Conservation (phyloP, 371 early-diverging fungal species). For the Apophysomyces elegans region DNA sequence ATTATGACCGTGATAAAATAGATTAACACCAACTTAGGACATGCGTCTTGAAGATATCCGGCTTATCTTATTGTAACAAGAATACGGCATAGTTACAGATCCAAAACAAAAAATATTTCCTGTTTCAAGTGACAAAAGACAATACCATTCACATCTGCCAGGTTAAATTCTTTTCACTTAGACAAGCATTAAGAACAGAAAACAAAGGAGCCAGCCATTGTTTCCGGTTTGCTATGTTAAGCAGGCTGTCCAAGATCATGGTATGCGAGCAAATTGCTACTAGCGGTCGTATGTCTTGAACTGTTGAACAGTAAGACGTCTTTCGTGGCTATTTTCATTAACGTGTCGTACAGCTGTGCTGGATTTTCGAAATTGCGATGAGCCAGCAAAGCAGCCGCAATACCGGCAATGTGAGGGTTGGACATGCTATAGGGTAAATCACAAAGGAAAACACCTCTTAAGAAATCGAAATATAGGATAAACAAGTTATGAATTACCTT, state of each 20-base stretch:
- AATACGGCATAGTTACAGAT: too few relatives aligned
- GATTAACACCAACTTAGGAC: too few relatives aligned
- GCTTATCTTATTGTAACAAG: too few relatives aligned
- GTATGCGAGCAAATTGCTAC: constrained; percentile 15
- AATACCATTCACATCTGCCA: too few relatives aligned
- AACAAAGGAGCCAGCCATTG: too few relatives aligned
- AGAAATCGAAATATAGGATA: neutral
- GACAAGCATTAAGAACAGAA: too few relatives aligned
- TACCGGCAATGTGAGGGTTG: constrained; percentile 80
- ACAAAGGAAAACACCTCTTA: neutral
- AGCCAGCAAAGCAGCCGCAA: constrained; percentile 58
- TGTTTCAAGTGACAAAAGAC: too few relatives aligned
- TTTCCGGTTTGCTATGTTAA: neutral
- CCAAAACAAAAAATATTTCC: too few relatives aligned
- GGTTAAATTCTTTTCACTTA: too few relatives aligned
- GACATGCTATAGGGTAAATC: constrained; percentile 64
- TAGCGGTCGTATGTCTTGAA: neutral
- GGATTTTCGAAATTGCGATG: constrained; percentile 18
- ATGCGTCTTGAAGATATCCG: too few relatives aligned
- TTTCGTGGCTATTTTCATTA: constrained; percentile 21
- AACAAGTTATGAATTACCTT: constrained; percentile 30
- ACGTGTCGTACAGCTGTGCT: constrained; percentile 25
- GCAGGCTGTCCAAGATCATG: constrained; percentile 4
- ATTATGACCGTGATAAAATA: too few relatives aligned
- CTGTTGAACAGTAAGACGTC: constrained; percentile 19